Base-by-base conservation (phyloP, 2,329 filamentous ascomycete genomes). In the Alternaria brassicicola region DNA sequence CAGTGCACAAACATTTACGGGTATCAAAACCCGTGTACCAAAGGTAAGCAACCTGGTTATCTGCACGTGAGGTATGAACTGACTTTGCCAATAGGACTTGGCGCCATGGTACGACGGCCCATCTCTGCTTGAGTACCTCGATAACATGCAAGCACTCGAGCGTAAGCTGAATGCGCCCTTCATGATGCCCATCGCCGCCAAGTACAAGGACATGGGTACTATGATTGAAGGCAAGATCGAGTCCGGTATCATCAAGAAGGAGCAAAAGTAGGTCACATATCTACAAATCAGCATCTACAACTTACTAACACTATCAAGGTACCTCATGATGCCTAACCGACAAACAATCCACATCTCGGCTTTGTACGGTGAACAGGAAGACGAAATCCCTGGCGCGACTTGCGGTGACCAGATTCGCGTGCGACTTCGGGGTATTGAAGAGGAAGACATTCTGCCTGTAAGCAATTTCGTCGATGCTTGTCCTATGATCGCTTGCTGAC, bases 141-240 rank as follows among this genome's bases (percentile, higher is more conserved):
- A 97, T 76, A 83, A 86, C 75, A 97, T 98, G 92, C 88, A 90
- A 72, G 88, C 94, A 12, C 86, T 97, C 36, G 94, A 99, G 78
- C 92, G 95, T 70, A 99, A 98, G 83, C 81, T 97, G 70, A 97
- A 97, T 70, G 95, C 95, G 2, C 94, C 95, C 9, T 98, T 99
- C 85, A 98, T 99, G 95, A 97, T 99, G 93, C 91, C 95, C 8
- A 85, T 99, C 65, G 91, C 91, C 64, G 92, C 92, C 79, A 99
- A 99, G 81, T 99, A 98, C 83, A 88, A 91, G 70, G 96, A 99
- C 76, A 89, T 99, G 85, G 95, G 95, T 71, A 99, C 95, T 62
- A 93, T 99, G 86, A 87, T 97, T 39, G 96, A 99, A 81, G 95
- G 95, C 67, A 97, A 97, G 84, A 91, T 99, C 65, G 95, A 99